Conservation (phyloP, 352 stramenopile species). For the Phytopythium delawarense region DNA sequence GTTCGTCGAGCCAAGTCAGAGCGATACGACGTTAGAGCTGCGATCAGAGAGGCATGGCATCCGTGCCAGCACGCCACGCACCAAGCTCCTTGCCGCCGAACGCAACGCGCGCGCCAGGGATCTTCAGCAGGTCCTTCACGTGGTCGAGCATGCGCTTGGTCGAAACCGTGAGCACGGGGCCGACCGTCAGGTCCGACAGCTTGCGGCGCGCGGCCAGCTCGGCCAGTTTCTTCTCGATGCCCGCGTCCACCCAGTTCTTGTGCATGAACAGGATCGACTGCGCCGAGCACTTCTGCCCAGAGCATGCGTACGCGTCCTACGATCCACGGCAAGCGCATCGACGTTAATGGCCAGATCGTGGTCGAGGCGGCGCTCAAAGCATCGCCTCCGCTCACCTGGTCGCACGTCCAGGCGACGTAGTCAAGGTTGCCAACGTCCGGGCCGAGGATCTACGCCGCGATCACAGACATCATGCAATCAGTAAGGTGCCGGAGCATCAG, state of each 20-base stretch:
- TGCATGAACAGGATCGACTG: slow-evolving; percentile 99
- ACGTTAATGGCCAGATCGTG: slow-evolving; percentile 5
- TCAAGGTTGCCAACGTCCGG: slow-evolving; percentile 95
- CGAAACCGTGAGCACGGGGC: slow-evolving; percentile 95
- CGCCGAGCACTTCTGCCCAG: slow-evolving; percentile 98
- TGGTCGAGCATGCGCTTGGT: slow-evolving; percentile 96
- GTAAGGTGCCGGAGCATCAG: neutral
- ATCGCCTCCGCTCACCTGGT: slow-evolving; percentile 67
- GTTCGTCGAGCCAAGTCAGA: slow-evolving; percentile 13
- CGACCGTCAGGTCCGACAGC: slow-evolving; percentile 94
- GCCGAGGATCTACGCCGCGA: slow-evolving; percentile 65
- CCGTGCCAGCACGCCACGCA: slow-evolving; percentile 11
- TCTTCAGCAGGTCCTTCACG: slow-evolving; percentile 86
- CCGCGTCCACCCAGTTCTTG: slow-evolving; percentile 93
- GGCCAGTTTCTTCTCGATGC: slow-evolving; percentile 93
- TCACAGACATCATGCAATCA: neutral
- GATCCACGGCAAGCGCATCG: neutral
- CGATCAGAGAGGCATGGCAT: neutral
- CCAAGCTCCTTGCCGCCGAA: slow-evolving; percentile 93
- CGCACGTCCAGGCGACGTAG: slow-evolving; percentile 97
- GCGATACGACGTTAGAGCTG: neutral
- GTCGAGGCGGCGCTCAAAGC: neutral
- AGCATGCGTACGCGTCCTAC: slow-evolving; percentile 95
- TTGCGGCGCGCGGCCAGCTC: slow-evolving; percentile 86
- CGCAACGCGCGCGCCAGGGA: slow-evolving; percentile 92